Conservation (phyloP, 2,329 filamentous ascomycete genomes). For the Aspergillus awamori region DNA sequence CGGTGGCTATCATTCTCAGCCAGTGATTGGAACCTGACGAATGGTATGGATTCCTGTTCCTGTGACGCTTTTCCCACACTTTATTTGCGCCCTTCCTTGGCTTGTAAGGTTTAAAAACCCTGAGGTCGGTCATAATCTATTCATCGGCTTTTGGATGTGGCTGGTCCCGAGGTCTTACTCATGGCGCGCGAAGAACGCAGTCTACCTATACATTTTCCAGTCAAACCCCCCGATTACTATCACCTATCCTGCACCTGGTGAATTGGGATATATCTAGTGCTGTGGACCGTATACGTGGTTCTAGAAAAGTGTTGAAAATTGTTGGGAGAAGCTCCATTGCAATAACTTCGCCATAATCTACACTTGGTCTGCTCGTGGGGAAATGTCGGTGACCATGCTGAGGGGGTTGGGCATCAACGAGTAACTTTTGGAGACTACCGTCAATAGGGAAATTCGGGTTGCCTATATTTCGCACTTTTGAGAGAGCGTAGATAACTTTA, state of each 20-base stretch:
- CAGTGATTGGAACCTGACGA: not conserved
- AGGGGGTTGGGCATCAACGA: not conserved
- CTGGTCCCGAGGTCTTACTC: not conserved
- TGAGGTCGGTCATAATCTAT: not conserved
- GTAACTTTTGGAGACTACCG: not conserved
- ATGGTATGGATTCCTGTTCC: not conserved
- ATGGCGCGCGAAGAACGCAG: not conserved
- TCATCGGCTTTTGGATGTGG: not conserved
- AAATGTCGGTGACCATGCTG: not conserved
- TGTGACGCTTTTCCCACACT: not conserved
- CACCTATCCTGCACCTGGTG: not conserved
- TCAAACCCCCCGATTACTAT: no score
- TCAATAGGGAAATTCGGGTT: no score
- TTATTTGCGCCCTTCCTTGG: not conserved
- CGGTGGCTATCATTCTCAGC: constrained; percentile 5
- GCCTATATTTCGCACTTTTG: no score
- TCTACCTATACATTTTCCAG: no score
- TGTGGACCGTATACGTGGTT: not conserved
- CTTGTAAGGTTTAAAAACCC: not conserved
- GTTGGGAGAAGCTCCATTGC: not conserved
- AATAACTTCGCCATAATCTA: not conserved
- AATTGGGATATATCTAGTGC: not conserved
- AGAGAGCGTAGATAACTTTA: no score
- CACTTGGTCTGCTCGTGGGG: not conserved
- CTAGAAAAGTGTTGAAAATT: not conserved